Conservation (phyloP, 2,329 filamentous ascomycete species). For the Sphaceloma murrayae region DNA sequence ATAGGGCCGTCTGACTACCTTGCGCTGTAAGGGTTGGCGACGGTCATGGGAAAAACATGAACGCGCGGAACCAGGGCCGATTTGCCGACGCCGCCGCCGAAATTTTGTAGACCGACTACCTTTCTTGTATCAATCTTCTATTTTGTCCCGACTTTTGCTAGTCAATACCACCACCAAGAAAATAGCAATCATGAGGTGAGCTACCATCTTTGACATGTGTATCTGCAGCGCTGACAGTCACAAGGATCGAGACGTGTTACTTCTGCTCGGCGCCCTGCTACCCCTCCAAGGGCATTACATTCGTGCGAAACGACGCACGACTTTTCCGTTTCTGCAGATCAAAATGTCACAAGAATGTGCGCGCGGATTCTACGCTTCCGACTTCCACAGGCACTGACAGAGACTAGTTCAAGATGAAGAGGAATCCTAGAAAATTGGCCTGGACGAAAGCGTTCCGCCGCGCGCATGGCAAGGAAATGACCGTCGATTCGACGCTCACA, state of each 20-base stretch:
- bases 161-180: too few relatives aligned
- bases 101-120: too few relatives aligned
- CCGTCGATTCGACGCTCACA: conserved; percentile 85
- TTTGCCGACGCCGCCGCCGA: background rate
- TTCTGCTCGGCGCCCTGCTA: conserved; percentile 62
- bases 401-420: conserved; percentile 87
- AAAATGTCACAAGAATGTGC: conserved; percentile 54
- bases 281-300: conserved; percentile 56
- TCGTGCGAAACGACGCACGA: conserved; percentile 57
- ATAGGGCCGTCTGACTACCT: too few relatives aligned
- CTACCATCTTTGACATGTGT: too few relatives aligned
- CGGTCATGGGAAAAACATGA: background rate
- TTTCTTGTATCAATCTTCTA: too few relatives aligned
- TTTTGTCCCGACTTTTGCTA: too few relatives aligned
- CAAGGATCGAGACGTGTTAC: conserved; percentile 57
- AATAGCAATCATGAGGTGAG: conserved; percentile 19
- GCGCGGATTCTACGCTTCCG: too few relatives aligned
- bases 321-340: conserved; percentile 58
- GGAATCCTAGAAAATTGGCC: conserved; percentile 89
- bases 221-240: too few relatives aligned
- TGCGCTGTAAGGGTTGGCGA: too few relatives aligned
- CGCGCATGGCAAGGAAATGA: conserved; percentile 72
- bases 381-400: conserved; percentile 13
- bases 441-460: conserved; percentile 94
- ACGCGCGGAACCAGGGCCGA: conserved; percentile 1